A percentile compares a stretch with the other conserved stretches of the same genome.
These are phyloP conservation scores for Sarocladiaceae sp. DNA, from an alignment of 2,329 filamentous ascomycete genomes.

Conservation along the genomic window DNA sequence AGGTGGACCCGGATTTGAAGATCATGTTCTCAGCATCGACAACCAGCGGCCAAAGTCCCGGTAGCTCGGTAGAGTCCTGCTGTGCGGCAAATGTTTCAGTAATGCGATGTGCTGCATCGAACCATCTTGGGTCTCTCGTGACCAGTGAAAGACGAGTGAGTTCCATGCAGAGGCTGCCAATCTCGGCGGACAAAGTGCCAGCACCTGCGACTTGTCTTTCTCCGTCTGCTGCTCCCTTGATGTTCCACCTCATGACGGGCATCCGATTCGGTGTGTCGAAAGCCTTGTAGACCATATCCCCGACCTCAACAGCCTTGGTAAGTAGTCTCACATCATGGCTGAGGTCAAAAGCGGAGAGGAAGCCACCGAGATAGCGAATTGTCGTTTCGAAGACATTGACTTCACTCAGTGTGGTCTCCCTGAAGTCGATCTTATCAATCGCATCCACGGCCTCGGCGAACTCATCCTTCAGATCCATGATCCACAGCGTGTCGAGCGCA, in stretches of 20 bases:
- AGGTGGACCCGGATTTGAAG: conserved; percentile 33
- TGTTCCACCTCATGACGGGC: conserved; percentile 45
- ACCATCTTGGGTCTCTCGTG: conserved; percentile 68
- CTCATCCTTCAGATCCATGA: conserved; percentile 40
- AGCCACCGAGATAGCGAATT: conserved; percentile 48
- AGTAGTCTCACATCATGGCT: conserved; percentile 41
- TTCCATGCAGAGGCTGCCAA: conserved; percentile 68
- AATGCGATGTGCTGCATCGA: conserved; percentile 71
- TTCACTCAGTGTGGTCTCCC: conserved; percentile 34
- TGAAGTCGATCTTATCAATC: conserved; percentile 41
- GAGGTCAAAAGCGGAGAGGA: conserved; percentile 48
- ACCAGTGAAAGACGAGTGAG: conserved; percentile 72
- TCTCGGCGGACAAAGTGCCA: conserved; percentile 42
- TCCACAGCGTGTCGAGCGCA: conserved; percentile 31
- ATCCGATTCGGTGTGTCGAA: conserved; percentile 53
- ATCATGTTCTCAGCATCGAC: conserved; percentile 57
- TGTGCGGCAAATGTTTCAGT: conserved; percentile 64
- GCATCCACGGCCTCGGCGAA: conserved; percentile 12
- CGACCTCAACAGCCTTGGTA: conserved; percentile 45
- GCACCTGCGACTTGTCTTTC: conserved; percentile 42
- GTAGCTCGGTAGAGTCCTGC: conserved; percentile 66
- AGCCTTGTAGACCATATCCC: conserved; percentile 49
- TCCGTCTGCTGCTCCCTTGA: conserved; percentile 32
- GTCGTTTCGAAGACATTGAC: conserved; percentile 53
- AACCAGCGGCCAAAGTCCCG: conserved; percentile 71